Base-by-base conservation (phyloP, 257 asterid genomes). In the Buddleja alternifolia region DNA sequence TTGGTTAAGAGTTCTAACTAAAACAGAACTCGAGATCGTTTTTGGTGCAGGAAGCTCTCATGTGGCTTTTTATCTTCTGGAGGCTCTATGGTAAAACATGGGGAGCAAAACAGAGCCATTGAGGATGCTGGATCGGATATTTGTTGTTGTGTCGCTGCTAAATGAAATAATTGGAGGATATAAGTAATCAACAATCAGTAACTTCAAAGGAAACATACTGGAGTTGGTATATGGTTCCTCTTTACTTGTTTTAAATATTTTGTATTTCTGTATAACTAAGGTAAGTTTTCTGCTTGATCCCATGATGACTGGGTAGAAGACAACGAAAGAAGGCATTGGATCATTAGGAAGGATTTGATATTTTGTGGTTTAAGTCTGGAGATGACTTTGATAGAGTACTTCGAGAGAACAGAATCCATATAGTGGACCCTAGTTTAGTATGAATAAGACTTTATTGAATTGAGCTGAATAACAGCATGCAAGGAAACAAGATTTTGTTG, bases 221-320 rank as follows among this genome's bases (percentile, higher is more conserved):
- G 50, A 48, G 12, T 21, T 50, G 37, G 9, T 3, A 8, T 6
- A 10, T 66, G 29, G 15, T 45, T 46, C 3, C 58, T 34, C 0
- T 10, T 46, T 52, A 12, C n/a, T 52, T 39, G 19, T 47, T n/a
- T 19, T 51, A n/a, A 50, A 1, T 19, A 8, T 56, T 57, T 57
- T 32, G 11, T 50, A 39, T 44, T 47, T 69, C 47, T 9, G 36
- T 6, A 10, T 10, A 3, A 17, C 9, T 8, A 24, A 54, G 17
- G 59, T 47, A 16, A 34, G n/a, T 64, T 64, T 29, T 64, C 15
- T 64, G 48, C 19, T 64, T 46, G 40, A n/a, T n/a, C n/a, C n/a
- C 14, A 10, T 66, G 42, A 52, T 39, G 41, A 21, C 14, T 34
- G 51, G 21, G n/a, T 6, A 14, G 12, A 25, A 15, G 23, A 52